These are phyloP conservation scores for Scheffersomyces coipomensis DNA, from an alignment of 805 yeast genomes.

Conservation along the genomic window DNA sequence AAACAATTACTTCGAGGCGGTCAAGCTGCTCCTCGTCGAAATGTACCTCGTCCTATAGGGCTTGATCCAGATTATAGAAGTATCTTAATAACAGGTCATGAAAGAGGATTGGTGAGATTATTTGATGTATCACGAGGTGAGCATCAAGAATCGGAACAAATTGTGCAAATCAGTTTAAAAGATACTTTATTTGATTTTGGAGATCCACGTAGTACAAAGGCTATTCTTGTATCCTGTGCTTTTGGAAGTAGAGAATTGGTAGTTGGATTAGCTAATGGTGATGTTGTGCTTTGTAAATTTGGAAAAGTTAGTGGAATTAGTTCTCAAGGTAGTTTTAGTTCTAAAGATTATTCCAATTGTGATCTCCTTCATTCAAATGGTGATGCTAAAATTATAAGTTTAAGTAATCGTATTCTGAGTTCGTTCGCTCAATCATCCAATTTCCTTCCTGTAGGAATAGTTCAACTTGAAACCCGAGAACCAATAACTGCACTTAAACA, in stretches of 20 bases:
- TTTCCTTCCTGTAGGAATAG: conserved; percentile 31
- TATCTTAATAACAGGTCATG: conserved; percentile 78
- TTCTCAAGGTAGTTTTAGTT: conserved; percentile 8
- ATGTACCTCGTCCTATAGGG: conserved; percentile 30
- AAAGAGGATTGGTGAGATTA: conserved; percentile 77
- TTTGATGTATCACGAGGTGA: conserved; percentile 85
- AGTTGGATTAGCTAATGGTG: conserved; percentile 66
- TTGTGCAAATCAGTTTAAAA: conserved; percentile 31
- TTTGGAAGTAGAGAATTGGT: conserved; percentile 75
- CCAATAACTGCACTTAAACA: conserved; percentile 60
- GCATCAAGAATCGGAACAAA: conserved; percentile 27
- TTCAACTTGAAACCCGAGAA: conserved; percentile 33
- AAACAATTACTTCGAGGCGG: conserved; percentile 75
- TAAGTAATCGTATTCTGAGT: conserved; percentile 54
- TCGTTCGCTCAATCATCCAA: conserved; percentile 25
- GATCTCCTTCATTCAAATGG: conserved; percentile 31
- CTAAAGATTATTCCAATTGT: conserved; percentile 25
- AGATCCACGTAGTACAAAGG: conserved; percentile 37
- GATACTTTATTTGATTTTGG: conserved; percentile 28
- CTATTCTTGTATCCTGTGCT: conserved; percentile 68
- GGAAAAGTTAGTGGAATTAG: conserved; percentile 35
- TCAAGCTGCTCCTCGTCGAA: conserved; percentile 49
- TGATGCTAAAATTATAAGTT: conserved; percentile 43
- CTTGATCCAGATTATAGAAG: conserved; percentile 41
- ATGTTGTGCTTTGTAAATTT: conserved; percentile 72